Percentiles rank a stretch among this genome's conserved stretches.
phyloP scores from a whole-genome alignment of 2,329 filamentous ascomycete genomes.

The Boeremia exigua region DNA sequence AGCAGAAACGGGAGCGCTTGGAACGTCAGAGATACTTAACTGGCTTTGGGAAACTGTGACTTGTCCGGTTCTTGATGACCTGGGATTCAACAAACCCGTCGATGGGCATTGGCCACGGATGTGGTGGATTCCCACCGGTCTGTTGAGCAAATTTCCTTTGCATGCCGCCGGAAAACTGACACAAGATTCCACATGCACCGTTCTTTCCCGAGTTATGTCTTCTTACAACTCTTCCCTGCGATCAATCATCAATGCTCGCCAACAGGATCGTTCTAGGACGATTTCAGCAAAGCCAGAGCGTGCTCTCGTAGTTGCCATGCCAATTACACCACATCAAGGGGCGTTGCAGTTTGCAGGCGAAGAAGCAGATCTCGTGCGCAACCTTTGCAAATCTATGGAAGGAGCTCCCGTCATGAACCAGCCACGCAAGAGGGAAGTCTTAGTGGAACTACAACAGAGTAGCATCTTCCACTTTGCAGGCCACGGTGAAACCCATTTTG shows the following conservation, averaged over 20 bases:
- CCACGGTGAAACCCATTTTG: slow-evolving; percentile 39
- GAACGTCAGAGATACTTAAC: not conserved
- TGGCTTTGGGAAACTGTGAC: slow-evolving; percentile 6
- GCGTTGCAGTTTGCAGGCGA: too few relatives aligned
- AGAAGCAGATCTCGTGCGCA: too few relatives aligned
- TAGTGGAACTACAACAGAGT: slow-evolving; percentile 30
- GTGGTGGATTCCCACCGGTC: slow-evolving; percentile 12
- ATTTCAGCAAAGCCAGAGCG: slow-evolving; percentile 13
- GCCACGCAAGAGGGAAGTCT: slow-evolving; percentile 30
- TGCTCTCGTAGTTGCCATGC: slow-evolving; percentile 44
- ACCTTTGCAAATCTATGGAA: not conserved
- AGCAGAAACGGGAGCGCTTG: not conserved
- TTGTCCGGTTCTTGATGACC: not conserved
- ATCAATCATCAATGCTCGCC: slow-evolving; percentile 6
- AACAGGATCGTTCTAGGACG: slow-evolving; percentile 39
- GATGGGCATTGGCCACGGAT: slow-evolving; percentile 2
- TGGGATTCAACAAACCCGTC: not conserved
- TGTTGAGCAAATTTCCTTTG: slow-evolving; percentile 8
- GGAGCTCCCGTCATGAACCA: not conserved
- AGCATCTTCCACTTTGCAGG: slow-evolving; percentile 54
- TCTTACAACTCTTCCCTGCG: slow-evolving; percentile 50
- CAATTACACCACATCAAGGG: slow-evolving; percentile 28
- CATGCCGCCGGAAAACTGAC: slow-evolving; percentile 35
- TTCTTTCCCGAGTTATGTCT: slow-evolving; percentile 48
- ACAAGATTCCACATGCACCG: slow-evolving; percentile 22